Base-by-base conservation (phyloP, 306 rosid genomes). In the Gastrolobium bilobum region DNA sequence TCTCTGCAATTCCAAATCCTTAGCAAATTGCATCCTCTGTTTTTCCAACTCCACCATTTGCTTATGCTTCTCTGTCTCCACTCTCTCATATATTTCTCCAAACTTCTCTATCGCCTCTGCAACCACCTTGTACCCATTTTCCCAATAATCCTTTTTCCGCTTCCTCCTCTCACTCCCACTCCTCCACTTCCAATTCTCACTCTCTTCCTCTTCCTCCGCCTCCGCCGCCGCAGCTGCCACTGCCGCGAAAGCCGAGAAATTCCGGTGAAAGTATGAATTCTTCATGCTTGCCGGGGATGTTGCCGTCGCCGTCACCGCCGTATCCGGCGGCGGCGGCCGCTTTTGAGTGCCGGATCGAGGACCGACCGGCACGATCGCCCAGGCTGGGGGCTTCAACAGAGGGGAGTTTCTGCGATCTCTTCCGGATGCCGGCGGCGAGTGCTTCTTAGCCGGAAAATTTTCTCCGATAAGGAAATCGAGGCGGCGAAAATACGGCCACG, bases 31-130 rank as follows among this genome's bases (percentile, higher is more conserved):
- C 97, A 89, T 87, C 71, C 89, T 86, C 71, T 86, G 92, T 70
- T 83, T 89, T 88, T 92, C 97, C 87, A 87, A 79, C 86, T 90
- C 93, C 7, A 87, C 62, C 85, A 89, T 86, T 70, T 90, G 90
- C 83, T 79, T 84, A 80, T 85, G 92, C 76, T 89, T 90, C 31
- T 78, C 63, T 6, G 38, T 63, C 64, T 92, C 93, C 14, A 90
- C 97, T 82, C 90, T 87, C 88, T 87, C 89, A 2, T 90, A 90
- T 62, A 81, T 86, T 62, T 86, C 89, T 3, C 84, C 89, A 29
- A 88, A 75, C 78, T 81, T 88, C 83, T 80, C 88, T 34, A 92
- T 84, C 2, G 91, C 90, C 46, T 68, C 52, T 10, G 93, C 93
- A 67, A 90, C 56, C 53, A 74, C 92, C 50, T 85, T 72, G 51